Evolutionary conservation across 305 asterid genomes (phyloP).

Genomic region (Solanum hybrid): DNA sequence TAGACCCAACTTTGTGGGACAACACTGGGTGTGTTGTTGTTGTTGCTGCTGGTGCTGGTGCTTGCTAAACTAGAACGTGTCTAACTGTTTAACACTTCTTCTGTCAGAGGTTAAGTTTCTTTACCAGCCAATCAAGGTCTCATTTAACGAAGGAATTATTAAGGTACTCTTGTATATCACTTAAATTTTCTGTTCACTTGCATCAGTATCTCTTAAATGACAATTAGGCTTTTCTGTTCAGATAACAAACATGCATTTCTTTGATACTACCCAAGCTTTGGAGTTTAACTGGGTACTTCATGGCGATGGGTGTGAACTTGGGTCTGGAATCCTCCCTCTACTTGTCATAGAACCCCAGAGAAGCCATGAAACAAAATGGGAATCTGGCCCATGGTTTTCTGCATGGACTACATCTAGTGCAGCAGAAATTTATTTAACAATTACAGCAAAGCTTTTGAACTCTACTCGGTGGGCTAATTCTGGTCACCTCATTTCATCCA

Average conservation of each 20-base stretch:
- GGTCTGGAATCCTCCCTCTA: constrained; percentile 50
- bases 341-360: constrained; percentile 62
- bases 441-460: constrained; percentile 47
- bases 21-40: not conserved
- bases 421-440: constrained; percentile 53
- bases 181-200: constrained; percentile 1
- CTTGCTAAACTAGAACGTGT: not conserved
- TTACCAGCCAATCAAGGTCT: constrained; percentile 88
- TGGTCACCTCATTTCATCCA: constrained; percentile 73
- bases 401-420: constrained; percentile 49
- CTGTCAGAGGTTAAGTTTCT: constrained; percentile 83
- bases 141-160: constrained; percentile 48
- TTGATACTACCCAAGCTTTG: constrained; percentile 61
- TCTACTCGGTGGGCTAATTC: constrained; percentile 77
- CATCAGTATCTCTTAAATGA: constrained; percentile 7
- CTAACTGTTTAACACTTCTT: not conserved
- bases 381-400: constrained; percentile 77
- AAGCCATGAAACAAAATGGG: constrained; percentile 41
- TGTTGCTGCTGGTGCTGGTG: not conserved
- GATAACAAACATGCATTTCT: constrained; percentile 78
- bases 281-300: constrained; percentile 65
- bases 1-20: not conserved
- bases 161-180: constrained; percentile 40
- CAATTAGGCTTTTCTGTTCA: constrained; percentile 22
- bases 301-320: constrained; percentile 75